Evolutionary conservation across 768 basidiomycete genomes (phyloP).

Genomic region (Leccinum obscurum): DNA sequence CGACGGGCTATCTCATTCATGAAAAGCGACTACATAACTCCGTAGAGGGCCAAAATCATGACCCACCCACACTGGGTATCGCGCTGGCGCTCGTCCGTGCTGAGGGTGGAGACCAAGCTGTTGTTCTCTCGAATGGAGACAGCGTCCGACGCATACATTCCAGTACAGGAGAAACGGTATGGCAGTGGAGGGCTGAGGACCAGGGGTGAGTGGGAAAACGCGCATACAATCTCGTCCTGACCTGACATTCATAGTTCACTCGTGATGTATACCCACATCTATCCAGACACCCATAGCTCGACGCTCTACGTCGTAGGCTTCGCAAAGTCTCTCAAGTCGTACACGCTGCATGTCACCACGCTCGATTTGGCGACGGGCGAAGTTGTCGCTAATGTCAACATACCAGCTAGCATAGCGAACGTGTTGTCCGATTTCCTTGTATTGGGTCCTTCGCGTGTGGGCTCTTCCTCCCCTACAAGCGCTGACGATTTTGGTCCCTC

Average conservation of each 20-base stretch:
- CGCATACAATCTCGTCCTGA: constrained; percentile 1
- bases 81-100: constrained; percentile 43
- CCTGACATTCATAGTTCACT: constrained; percentile 49
- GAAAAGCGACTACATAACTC: constrained; percentile 56
- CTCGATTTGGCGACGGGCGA: constrained; percentile 57
- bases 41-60: constrained; percentile 43
- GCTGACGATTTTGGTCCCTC: constrained; percentile 17
- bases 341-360: constrained; percentile 67
- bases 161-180: constrained; percentile 52
- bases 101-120: constrained; percentile 19
- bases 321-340: constrained; percentile 43
- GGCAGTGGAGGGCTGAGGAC: constrained; percentile 74
- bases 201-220: constrained; percentile 49
- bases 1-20: constrained; percentile 61
- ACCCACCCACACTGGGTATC: constrained; percentile 58
- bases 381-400: constrained; percentile 45
- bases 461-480: background rate
- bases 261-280: constrained; percentile 62
- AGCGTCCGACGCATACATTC: constrained; percentile 52
- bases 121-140: constrained; percentile 62
- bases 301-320: constrained; percentile 59
- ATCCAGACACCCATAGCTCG: constrained; percentile 47
- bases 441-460: constrained; percentile 27
- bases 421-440: constrained; percentile 39
- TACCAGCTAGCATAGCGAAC: constrained; percentile 51